phyloP scores from a whole-genome alignment of 768 basidiomycete species.

The Strobilomyces dryophilus region DNA sequence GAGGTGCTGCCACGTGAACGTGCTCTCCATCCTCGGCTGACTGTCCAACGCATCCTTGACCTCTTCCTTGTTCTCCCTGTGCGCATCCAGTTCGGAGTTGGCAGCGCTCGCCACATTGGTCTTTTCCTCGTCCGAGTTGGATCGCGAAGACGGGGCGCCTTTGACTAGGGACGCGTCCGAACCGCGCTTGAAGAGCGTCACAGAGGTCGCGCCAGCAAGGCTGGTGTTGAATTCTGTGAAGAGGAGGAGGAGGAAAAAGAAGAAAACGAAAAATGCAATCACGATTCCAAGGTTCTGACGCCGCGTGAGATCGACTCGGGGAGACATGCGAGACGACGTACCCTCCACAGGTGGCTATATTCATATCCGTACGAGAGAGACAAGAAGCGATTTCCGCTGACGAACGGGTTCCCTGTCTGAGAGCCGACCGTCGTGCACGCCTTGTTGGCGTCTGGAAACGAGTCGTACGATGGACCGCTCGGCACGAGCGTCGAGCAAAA shows the following conservation, averaged over 20 bases:
- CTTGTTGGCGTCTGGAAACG: conserved; percentile 56
- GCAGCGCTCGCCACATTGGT: conserved; percentile 10
- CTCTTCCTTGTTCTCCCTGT: conserved; percentile 14
- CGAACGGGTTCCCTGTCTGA: conserved; percentile 51
- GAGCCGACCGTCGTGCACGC: conserved; percentile 73
- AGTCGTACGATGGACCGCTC: conserved; percentile 58
- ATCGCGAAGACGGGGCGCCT: neutral
- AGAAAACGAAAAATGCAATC: conserved; percentile 58
- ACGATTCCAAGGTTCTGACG: conserved; percentile 67
- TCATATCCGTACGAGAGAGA: conserved; percentile 38
- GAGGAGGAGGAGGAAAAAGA: conserved; percentile 50
- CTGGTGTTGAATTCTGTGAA: conserved; percentile 54
- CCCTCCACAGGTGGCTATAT: conserved; percentile 47
- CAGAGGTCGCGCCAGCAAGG: conserved; percentile 33
- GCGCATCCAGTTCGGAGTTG: conserved; percentile 4
- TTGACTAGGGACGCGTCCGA: conserved; percentile 25
- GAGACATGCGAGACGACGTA: conserved; percentile 15
- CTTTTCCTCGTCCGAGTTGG: conserved; percentile 31
- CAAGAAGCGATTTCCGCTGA: conserved; percentile 59
- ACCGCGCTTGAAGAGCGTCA: conserved; percentile 67
- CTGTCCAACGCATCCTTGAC: conserved; percentile 34
- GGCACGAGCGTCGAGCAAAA: conserved; percentile 57
- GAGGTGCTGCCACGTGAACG: conserved; percentile 79
- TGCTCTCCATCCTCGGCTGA: conserved; percentile 37
- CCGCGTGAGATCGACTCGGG: neutral